phyloP scores from a whole-genome alignment of 2,329 filamentous ascomycete species.

The Epicoccum nigrum region DNA sequence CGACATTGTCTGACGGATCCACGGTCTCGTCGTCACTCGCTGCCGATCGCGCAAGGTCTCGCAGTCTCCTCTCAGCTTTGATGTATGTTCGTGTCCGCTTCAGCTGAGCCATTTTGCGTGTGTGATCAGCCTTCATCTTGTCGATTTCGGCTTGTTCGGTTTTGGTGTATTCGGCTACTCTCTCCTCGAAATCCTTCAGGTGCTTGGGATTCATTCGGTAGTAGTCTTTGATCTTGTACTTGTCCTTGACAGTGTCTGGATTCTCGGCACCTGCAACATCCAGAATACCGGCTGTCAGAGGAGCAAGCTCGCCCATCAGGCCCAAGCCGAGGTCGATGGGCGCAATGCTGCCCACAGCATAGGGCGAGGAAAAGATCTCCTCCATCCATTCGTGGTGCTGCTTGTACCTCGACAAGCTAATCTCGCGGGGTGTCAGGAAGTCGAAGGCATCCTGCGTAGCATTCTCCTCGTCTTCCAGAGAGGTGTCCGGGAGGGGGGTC shows the following conservation, averaged over 20 bases:
- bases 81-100: constrained; percentile 73
- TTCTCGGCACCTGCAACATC: constrained; percentile 58
- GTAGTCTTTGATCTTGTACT: constrained; percentile 57
- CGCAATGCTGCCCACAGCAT: constrained; percentile 81
- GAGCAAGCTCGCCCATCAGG: constrained; percentile 74
- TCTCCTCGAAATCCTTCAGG: constrained; percentile 81
- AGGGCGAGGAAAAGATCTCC: constrained; percentile 90
- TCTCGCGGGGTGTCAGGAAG: constrained; percentile 83
- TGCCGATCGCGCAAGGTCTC: constrained; percentile 62
- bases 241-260: constrained; percentile 31
- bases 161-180: constrained; percentile 73
- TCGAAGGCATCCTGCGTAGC: constrained; percentile 88
- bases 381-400: constrained; percentile 99
- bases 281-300: constrained; percentile 84
- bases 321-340: constrained; percentile 88
- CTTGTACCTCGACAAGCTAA: constrained; percentile 84
- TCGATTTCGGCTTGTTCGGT: constrained; percentile 82
- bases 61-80: constrained; percentile 76
- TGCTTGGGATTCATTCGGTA: constrained; percentile 76
- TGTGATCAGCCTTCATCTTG: constrained; percentile 80
- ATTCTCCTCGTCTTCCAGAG: constrained; percentile 87
- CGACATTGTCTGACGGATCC: constrained; percentile 71
- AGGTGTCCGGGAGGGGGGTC: constrained; percentile 48
- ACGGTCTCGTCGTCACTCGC: constrained; percentile 29
- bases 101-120: constrained; percentile 74